Base-by-base conservation (phyloP, 208 protist species). In the Wallacemonas collosoma region DNA sequence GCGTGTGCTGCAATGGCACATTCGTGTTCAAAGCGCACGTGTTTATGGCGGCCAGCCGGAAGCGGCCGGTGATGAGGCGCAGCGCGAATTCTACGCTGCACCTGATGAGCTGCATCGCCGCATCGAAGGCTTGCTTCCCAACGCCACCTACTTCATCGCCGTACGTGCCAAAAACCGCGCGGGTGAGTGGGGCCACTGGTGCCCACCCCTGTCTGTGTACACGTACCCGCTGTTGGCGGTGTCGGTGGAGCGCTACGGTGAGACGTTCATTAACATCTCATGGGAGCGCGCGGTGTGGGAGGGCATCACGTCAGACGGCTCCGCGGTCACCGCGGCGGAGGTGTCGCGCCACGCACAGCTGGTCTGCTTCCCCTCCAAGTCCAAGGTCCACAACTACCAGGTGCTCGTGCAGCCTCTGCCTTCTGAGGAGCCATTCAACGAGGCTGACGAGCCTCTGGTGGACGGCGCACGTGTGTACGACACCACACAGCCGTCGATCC, bases 111-210 rank as follows among this genome's bases (percentile, higher is more conserved):
- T 80, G 3, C 51, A 77, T 15, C 75, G 89, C 58, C 71, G 81
- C 55, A 82, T 97, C 58, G 82, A 87, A 12, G 72, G 73, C 2
- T 73, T 98, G 2, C 61, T 89, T 1, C 92, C 94, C 2, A 75
- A 95, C 72, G 65, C 85, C 0, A 82, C 77, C 9, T 97, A 96
- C 77, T 73, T 78, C 14, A 80, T 98, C 44, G 77, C 90, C 17
- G 90, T 96, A 53, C 88, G 89, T 36, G 94, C 86, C 12, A 76
- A 84, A 53, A 93, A 93, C 73, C 71, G 73, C 47, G 82, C 78
- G 8, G 85, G 85, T 26, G 81, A 91, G 51, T 98, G 94, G 92
- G 94, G 94, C 54, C 88, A 95, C 76, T 98, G 91, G 91, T 93
- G 89, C 77, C 69, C 78, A 17, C 73, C 79, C 15, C 73, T 83